Evolutionary conservation across 345 rosid genomes (phyloP), one percentile per base, ranked within the genome.

Genomic region (Syzygium grande): DNA sequence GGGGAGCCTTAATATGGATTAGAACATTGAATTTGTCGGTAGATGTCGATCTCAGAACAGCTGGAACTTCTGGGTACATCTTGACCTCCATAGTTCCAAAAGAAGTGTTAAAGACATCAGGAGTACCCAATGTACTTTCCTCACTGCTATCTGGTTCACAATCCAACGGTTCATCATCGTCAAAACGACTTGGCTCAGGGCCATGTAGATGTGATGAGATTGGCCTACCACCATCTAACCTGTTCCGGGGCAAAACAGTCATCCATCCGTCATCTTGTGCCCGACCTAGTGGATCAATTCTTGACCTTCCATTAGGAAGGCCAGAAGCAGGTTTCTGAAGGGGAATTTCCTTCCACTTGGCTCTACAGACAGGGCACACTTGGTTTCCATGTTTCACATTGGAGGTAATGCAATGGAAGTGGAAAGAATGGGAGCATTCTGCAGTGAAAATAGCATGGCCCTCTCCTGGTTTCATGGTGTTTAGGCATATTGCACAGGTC

Each of bases 401-500:
- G n/a, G 98, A 93, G 85, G 98, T 91, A 85, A 98, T 98, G 94
- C 99, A 98, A 17, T 94, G 96, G 91, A 98, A 97, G 89, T 98
- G 99, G 93, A 98, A 98, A 86, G 99, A 94, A 89, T 98, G 99
- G 38, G 99, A 94, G 86, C 99, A 96, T 90, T 97, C 99, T 52
- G 99, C 99, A 1, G 98, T 98, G 89, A 98, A 98, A 86, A 98
- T 98, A 25, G 99, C 99, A 30, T 93, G 98, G 63, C 99, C 99
- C 43, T 90, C 93, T 14, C 99, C 98, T 56, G 97, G 90, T 91
- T 94, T 97, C 92, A 96, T 94, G 89, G 93, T 87, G 78, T 93
- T 92, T 85, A 98, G 92, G 88, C 99, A 98, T 91, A 98, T 98
- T 16, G 99, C 93, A 93, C 99, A 98, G 3, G 93, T 93, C 88